Evolutionary conservation across 1,139 yeast genomes (phyloP).

Genomic region (Blastobotrys buckinghamii): DNA sequence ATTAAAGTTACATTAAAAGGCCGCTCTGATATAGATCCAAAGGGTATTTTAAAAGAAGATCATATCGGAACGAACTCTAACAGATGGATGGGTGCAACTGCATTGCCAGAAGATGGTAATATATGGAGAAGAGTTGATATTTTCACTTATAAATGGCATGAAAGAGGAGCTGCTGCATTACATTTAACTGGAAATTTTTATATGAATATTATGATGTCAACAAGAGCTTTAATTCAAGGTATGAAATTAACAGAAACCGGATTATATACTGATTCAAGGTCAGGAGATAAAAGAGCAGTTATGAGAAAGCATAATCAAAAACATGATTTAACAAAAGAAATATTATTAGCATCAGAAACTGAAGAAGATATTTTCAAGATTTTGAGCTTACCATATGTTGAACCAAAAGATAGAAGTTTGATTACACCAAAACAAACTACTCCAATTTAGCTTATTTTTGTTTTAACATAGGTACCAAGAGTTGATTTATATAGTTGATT

Average conservation of each 20-base stretch:
- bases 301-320: background rate
- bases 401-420: slow-evolving; percentile 41
- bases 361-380: slow-evolving; percentile 46
- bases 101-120: slow-evolving; percentile 21
- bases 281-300: background rate
- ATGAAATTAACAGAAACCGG: slow-evolving; percentile 47
- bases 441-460: no score
- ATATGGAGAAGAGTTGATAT: slow-evolving; percentile 54
- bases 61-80: slow-evolving; percentile 14
- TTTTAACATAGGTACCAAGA: no score
- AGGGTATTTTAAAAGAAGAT: background rate
- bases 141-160: slow-evolving; percentile 44
- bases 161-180: slow-evolving; percentile 47
- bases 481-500: no score
- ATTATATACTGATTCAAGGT: slow-evolving; percentile 29
- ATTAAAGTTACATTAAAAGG: slow-evolving; percentile 31
- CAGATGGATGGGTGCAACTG: slow-evolving; percentile 37
- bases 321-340: slow-evolving; percentile 13
- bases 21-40: slow-evolving; percentile 12
- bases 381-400: slow-evolving; percentile 42
- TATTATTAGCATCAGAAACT: slow-evolving; percentile 41
- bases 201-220: slow-evolving; percentile 37
- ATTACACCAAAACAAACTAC: background rate
- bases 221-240: slow-evolving; percentile 17
- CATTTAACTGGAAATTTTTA: slow-evolving; percentile 56